Evolutionary conservation across 2,329 filamentous ascomycete species (phyloP), one percentile per base, ranked within the genome.

Genomic region (Pestalotiopsis sp.): DNA sequence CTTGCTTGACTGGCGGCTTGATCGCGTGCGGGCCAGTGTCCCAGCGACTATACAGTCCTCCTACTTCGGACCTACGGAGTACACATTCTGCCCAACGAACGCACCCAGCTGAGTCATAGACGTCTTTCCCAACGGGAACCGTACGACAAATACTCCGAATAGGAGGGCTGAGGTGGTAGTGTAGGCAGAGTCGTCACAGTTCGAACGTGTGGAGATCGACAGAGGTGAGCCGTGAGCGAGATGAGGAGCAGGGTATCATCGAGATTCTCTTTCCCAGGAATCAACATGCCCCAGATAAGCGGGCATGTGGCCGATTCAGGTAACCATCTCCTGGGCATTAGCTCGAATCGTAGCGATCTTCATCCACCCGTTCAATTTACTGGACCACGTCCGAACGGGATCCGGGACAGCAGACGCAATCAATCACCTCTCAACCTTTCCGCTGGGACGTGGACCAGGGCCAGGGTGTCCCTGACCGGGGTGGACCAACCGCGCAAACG

Each of bases 381-480:
- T 67, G 66, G 66, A 63, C 66, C 66, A 62, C 41, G 58, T 41
- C 38, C 66, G 58, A 67, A 39, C 66, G 59, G 45, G 66, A 56
- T 52, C 38, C 57, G 41, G 59, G 39, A 27, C n/a, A 25, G 13
- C 57, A 27, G n/a, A 52, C 45, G 59, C 57, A 67, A 67, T 61
- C 66, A 62, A 63, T 67, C 66, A 67, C 66, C 62, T 67, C 66
- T 63, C 58, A 67, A 67, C 66, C 66, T 52, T 62, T 67, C 66
- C 59, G 27, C 66, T 67, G 66, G 65, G 65, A 67, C 65, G 23
- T 25, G 41, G 52, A 52, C 65, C 36, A 31, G 25, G 52, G 39
- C 20, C 56, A 66, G 45, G 64, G 63, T n/a, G 2, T 23, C 12
- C 11, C 20, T 36, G 38, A 31, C n/a, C 12, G 27, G 27, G 20